phyloP scores from a whole-genome alignment of 768 basidiomycete species.

The Mycena leptocephala region DNA sequence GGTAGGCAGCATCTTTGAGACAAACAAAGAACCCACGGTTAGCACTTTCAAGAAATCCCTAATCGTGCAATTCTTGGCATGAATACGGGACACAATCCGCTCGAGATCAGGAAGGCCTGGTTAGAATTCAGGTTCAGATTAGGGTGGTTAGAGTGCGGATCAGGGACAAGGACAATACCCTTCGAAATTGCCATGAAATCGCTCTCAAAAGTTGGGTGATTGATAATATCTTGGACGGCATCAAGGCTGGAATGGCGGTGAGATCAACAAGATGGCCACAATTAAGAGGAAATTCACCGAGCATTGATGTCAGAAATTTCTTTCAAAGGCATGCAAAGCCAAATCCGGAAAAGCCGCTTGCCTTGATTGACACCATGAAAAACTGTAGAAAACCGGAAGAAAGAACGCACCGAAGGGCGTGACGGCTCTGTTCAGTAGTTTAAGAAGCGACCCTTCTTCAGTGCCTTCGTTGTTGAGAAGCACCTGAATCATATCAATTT shows the following conservation, averaged over 20 bases:
- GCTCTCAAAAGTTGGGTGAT: constrained; percentile 82
- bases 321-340: constrained; percentile 94
- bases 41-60: constrained; percentile 92
- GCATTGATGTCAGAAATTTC: constrained; percentile 90
- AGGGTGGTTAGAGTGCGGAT: too few species aligned
- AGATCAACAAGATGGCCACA: background rate
- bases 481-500: constrained; percentile 61
- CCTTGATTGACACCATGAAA: constrained; percentile 61
- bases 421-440: constrained; percentile 85
- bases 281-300: constrained; percentile 63
- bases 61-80: constrained; percentile 92
- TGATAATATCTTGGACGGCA: constrained; percentile 93
- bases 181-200: constrained; percentile 85
- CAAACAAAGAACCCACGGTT: constrained; percentile 59
- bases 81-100: constrained; percentile 94
- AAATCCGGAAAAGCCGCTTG: constrained; percentile 96
- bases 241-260: constrained; percentile 77
- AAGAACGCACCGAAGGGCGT: constrained; percentile 88
- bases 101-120: constrained; percentile 93
- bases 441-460: constrained; percentile 90
- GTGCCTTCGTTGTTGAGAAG: constrained; percentile 95
- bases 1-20: background rate
- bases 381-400: background rate
- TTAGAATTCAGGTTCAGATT: too few species aligned
- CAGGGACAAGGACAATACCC: too few species aligned